A percentile compares a stretch with the other conserved stretches of the same genome.
Evolutionary conservation across 805 yeast species (phyloP).

Genomic region (Myxozyma mucilagina): DNA sequence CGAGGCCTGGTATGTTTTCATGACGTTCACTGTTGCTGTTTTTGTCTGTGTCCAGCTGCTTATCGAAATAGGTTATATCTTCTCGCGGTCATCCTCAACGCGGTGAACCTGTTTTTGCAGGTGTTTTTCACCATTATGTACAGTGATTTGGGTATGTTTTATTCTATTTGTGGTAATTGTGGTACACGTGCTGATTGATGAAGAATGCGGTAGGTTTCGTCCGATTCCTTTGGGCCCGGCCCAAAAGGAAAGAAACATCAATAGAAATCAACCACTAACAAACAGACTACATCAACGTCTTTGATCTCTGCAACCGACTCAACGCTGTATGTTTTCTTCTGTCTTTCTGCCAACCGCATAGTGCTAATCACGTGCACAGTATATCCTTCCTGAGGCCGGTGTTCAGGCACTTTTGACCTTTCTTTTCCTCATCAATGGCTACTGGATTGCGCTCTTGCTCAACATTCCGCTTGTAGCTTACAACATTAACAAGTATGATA

Average conservation of each 20-base stretch:
- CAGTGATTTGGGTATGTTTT: slow-evolving; percentile 70
- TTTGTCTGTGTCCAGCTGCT: neutral
- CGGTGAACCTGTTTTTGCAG: slow-evolving; percentile 84
- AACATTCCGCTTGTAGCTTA: slow-evolving; percentile 81
- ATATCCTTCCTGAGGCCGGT: slow-evolving; percentile 86
- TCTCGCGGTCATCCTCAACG: slow-evolving; percentile 75
- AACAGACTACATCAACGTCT: slow-evolving; percentile 93
- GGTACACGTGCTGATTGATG: neutral
- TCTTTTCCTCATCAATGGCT: slow-evolving; percentile 79
- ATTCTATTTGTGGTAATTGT: neutral
- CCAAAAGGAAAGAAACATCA: too few relatives aligned
- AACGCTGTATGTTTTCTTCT: slow-evolving; percentile 49
- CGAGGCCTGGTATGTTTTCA: slow-evolving; percentile 49
- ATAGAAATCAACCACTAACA: neutral
- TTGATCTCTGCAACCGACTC: slow-evolving; percentile 89
- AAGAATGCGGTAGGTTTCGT: slow-evolving; percentile 34
- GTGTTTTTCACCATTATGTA: slow-evolving; percentile 94
- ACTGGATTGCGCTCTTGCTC: slow-evolving; percentile 85
- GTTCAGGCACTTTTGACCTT: slow-evolving; percentile 71
- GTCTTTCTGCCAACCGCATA: too few relatives aligned
- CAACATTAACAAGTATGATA: slow-evolving; percentile 65
- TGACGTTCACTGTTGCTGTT: neutral
- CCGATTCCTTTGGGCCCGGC: neutral
- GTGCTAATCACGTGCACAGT: slow-evolving; percentile 39
- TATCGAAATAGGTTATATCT: slow-evolving; percentile 37